These are phyloP conservation scores for Venturia nashicola DNA, from an alignment of 2,329 filamentous ascomycete genomes.

Conservation along the genomic window DNA sequence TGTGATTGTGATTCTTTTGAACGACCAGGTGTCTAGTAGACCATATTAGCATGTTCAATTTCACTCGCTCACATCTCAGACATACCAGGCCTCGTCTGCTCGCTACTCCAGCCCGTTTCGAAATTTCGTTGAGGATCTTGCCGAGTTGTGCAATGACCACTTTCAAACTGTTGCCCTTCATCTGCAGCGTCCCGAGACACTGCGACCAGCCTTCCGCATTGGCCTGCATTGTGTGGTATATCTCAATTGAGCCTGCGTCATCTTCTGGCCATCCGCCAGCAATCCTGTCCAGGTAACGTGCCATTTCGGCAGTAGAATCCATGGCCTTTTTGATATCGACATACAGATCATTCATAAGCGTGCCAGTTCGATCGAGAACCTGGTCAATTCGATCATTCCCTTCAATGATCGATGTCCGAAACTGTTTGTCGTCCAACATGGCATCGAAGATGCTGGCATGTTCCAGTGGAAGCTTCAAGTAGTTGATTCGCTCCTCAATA, in stretches of 20 bases:
- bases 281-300: conserved; percentile 59
- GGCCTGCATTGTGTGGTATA: conserved; percentile 81
- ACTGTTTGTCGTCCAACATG: conserved; percentile 75
- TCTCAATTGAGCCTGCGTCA: conserved; percentile 50
- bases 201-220: conserved; percentile 86
- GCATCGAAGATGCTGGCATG: conserved; percentile 74
- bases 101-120: conserved; percentile 70
- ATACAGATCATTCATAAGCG: conserved; percentile 62
- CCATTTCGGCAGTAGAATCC: conserved; percentile 63
- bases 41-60: not conserved
- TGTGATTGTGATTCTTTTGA: not conserved
- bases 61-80: not conserved
- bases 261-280: conserved; percentile 47
- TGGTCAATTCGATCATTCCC: conserved; percentile 88
- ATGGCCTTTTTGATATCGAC: conserved; percentile 70
- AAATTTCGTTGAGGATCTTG: conserved; percentile 72
- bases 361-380: conserved; percentile 68
- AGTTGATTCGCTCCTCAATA: conserved; percentile 66
- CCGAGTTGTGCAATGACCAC: conserved; percentile 59
- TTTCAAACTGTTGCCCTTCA: conserved; percentile 58
- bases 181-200: conserved; percentile 64
- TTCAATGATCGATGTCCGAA: conserved; percentile 68
- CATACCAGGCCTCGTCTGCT: conserved; percentile 40
- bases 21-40: not conserved
- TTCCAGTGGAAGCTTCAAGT: conserved; percentile 69